These are phyloP conservation scores for Phialophora verrucosa DNA, from an alignment of 2,329 filamentous ascomycete genomes.

Conservation along the genomic window DNA sequence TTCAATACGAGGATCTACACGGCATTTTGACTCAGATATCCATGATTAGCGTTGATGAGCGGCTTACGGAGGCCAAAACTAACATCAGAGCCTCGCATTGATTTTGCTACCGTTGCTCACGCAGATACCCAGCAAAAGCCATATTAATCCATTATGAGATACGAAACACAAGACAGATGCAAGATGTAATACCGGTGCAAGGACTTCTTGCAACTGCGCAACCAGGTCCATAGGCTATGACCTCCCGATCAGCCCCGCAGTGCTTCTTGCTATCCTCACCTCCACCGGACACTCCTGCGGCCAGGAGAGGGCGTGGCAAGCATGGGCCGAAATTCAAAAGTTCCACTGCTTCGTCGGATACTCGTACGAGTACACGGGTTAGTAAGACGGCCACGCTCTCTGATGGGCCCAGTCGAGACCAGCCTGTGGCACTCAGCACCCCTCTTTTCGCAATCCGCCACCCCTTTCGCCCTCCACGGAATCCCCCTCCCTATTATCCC, in stretches of 20 bases:
- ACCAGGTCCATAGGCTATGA: not conserved
- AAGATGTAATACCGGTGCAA: not conserved
- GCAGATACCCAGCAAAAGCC: slow-evolving; percentile 19
- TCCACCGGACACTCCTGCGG: not conserved
- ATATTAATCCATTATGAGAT: slow-evolving; percentile 17
- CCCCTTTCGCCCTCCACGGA: slow-evolving; percentile 3
- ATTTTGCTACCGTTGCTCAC: slow-evolving; percentile 3
- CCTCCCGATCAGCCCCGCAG: not conserved
- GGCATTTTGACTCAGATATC: slow-evolving; percentile 13
- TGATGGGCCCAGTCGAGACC: slow-evolving; percentile 5
- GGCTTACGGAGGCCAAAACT: not conserved
- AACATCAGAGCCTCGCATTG: slow-evolving; percentile 19
- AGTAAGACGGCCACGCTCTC: slow-evolving; percentile 1
- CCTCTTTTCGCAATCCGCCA: slow-evolving; percentile 29
- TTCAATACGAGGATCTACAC: slow-evolving; percentile 23
- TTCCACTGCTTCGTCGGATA: not conserved
- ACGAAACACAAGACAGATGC: slow-evolving; percentile 5
- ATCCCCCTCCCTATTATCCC: not conserved
- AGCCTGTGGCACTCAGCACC: slow-evolving; percentile 6
- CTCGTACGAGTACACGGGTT: not conserved
- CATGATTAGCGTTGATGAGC: not conserved
- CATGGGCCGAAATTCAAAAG: not conserved
- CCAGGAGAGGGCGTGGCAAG: not conserved
- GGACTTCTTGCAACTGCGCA: not conserved
- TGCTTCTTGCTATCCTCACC: not conserved